Percentiles rank a stretch among this genome's conserved stretches.
Conservation (phyloP, 495 filamentous ascomycete species). For the Penicillium robsamsonii region DNA sequence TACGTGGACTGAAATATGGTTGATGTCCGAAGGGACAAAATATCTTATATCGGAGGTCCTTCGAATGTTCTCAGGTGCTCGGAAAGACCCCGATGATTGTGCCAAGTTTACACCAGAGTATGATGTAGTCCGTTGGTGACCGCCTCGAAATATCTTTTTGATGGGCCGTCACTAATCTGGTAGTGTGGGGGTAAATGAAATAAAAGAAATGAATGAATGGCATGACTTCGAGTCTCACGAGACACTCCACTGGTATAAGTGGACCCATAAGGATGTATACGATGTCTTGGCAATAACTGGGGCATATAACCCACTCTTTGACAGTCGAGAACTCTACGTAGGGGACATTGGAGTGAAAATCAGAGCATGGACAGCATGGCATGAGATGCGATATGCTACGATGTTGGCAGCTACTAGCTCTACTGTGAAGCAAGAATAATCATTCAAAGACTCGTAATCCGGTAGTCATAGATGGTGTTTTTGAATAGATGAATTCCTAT, state of each 20-base stretch:
- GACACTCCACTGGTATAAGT: neutral
- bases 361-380: neutral
- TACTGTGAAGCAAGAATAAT: slow-evolving; percentile 7
- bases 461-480: slow-evolving; percentile 45
- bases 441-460: slow-evolving; percentile 32
- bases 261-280: neutral
- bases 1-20: neutral
- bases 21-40: neutral
- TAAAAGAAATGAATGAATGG: neutral
- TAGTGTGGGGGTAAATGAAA: neutral
- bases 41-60: neutral
- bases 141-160: neutral
- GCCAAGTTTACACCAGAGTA: neutral
- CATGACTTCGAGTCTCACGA: neutral
- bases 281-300: neutral
- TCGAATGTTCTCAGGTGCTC: neutral
- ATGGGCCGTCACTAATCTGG: neutral
- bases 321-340: neutral
- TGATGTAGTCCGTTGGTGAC: neutral
- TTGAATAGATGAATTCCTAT: slow-evolving; percentile 49
- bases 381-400: neutral
- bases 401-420: neutral
- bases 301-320: neutral
- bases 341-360: neutral
- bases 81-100: neutral